These are phyloP conservation scores for Berkeleyomyces basicola DNA, from an alignment of 2,329 filamentous ascomycete species.

Conservation along the genomic window DNA sequence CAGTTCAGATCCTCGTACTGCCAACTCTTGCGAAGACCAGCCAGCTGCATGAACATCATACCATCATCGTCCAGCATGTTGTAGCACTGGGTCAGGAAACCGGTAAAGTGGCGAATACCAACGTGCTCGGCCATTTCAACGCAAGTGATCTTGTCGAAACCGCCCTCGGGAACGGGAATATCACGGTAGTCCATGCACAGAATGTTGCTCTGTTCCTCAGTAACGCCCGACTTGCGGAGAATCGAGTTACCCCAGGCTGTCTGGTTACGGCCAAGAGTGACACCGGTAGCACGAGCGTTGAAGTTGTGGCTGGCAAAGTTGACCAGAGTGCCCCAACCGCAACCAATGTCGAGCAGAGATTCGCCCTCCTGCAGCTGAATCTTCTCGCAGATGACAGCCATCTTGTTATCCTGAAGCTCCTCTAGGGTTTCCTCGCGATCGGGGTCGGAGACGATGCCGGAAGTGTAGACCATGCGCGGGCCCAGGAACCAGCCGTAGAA, in stretches of 20 bases:
- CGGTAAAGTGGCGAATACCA: conserved; percentile 71
- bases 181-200: conserved; percentile 97
- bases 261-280: conserved; percentile 91
- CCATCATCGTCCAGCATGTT: conserved; percentile 96
- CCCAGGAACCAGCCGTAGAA: conserved; percentile 98
- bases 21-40: conserved; percentile 85
- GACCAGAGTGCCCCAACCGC: conserved; percentile 92
- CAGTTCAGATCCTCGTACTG: conserved; percentile 96
- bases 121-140: conserved; percentile 99
- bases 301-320: conserved; percentile 89
- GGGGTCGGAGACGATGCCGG: conserved; percentile 79
- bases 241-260: conserved; percentile 92
- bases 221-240: conserved; percentile 63
- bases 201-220: conserved; percentile 79
- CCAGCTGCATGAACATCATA: conserved; percentile 89
- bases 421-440: conserved; percentile 80
- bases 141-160: conserved; percentile 80
- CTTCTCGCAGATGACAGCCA: conserved; percentile 91
- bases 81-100: conserved; percentile 73
- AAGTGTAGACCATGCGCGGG: conserved; percentile 97
- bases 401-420: conserved; percentile 94
- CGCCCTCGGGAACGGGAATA: conserved; percentile 38
- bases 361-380: conserved; percentile 71
- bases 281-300: conserved; percentile 67
- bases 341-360: conserved; percentile 81